These are phyloP conservation scores for Peterozyma xylosa DNA, from an alignment of 805 yeast species.

Conservation along the genomic window DNA sequence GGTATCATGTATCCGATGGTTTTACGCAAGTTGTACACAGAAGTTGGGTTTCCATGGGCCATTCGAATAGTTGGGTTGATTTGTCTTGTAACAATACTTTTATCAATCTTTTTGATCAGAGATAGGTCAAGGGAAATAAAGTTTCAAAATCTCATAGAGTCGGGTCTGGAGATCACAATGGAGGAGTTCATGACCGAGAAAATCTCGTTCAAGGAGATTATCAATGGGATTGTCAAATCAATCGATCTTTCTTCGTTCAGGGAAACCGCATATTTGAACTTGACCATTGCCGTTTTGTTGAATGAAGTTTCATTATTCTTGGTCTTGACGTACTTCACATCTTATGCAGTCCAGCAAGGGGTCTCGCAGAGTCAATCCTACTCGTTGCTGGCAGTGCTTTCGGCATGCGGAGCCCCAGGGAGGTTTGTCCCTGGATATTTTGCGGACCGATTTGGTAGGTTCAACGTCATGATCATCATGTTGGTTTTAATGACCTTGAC, in stretches of 20 bases:
- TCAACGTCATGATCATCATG: constrained; percentile 39
- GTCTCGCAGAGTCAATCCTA: constrained; percentile 34
- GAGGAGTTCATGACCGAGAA: not conserved
- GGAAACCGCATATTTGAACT: constrained; percentile 32
- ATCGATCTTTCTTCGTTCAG: constrained; percentile 31
- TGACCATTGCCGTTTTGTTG: constrained; percentile 34
- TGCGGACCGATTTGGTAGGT: constrained; percentile 36
- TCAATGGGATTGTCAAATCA: constrained; percentile 18
- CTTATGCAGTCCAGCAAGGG: constrained; percentile 44
- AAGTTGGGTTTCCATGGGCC: constrained; percentile 52
- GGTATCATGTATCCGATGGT: constrained; percentile 46
- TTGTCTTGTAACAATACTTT: constrained; percentile 27
- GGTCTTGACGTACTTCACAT: constrained; percentile 41
- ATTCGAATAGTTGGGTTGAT: constrained; percentile 43
- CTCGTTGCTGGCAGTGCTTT: constrained; percentile 37
- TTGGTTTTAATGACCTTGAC: constrained; percentile 31
- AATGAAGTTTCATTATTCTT: constrained; percentile 41
- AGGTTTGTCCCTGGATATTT: constrained; percentile 25
- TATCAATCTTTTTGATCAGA: constrained; percentile 27
- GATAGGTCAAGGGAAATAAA: constrained; percentile 29
- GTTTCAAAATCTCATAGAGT: constrained; percentile 13
- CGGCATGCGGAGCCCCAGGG: constrained; percentile 34
- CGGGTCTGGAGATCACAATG: constrained; percentile 5
- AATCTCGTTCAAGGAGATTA: constrained; percentile 4
- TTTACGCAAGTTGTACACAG: constrained; percentile 36